These are phyloP conservation scores for Pyrenochaeta sp. DNA, from an alignment of 2,329 filamentous ascomycete genomes.

Conservation along the genomic window DNA sequence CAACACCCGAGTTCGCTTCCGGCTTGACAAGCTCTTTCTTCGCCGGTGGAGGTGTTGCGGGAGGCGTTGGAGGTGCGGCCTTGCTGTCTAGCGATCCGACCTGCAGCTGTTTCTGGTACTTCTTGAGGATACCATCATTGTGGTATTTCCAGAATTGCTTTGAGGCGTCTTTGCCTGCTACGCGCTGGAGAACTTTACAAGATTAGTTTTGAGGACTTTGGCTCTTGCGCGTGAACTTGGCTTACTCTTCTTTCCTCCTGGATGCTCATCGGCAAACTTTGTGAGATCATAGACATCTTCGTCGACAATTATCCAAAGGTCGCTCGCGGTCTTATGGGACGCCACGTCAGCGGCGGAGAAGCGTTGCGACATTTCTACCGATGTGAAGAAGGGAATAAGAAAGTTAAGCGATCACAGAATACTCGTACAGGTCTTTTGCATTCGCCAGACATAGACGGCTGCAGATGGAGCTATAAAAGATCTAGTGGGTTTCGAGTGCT, in stretches of 20 bases:
- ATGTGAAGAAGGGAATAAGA: slow-evolving; percentile 10
- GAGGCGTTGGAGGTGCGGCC: slow-evolving; percentile 61
- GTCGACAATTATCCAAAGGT: slow-evolving; percentile 89
- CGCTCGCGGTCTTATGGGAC: slow-evolving; percentile 86
- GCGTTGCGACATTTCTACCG: slow-evolving; percentile 77
- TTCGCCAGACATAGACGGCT: slow-evolving; percentile 30
- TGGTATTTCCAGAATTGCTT: slow-evolving; percentile 75
- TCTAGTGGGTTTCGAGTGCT: slow-evolving; percentile 29
- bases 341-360: slow-evolving; percentile 88
- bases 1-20: slow-evolving; percentile 65
- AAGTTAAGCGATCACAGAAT: slow-evolving; percentile 9
- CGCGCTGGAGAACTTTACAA: slow-evolving; percentile 66
- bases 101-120: slow-evolving; percentile 67
- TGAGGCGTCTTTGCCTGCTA: slow-evolving; percentile 72
- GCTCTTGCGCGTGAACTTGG: not conserved
- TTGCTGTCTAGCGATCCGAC: slow-evolving; percentile 85
- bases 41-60: slow-evolving; percentile 57
- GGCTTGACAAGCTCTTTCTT: slow-evolving; percentile 62
- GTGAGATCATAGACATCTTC: slow-evolving; percentile 96
- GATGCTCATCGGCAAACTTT: slow-evolving; percentile 64
- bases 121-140: slow-evolving; percentile 68
- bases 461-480: slow-evolving; percentile 33
- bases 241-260: slow-evolving; percentile 76
- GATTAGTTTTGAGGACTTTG: slow-evolving; percentile 20
- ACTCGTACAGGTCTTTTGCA: slow-evolving; percentile 21